phyloP scores from a whole-genome alignment of 2,329 filamentous ascomycete genomes.

The Dendryphion nanum region DNA sequence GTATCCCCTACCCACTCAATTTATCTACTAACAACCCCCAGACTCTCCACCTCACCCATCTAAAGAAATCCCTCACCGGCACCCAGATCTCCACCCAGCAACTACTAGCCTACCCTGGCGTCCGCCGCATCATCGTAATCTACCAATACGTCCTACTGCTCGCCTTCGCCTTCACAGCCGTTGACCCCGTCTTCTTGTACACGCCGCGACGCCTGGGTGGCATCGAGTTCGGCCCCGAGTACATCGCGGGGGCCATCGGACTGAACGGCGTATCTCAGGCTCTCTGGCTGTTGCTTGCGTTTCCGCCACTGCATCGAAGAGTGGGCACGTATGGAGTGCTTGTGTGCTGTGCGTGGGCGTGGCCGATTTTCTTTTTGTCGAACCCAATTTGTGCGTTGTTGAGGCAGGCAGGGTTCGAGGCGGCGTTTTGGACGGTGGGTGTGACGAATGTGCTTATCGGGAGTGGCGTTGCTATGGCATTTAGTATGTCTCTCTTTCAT shows the following conservation, averaged over 20 bases:
- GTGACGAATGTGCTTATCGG: conserved; percentile 53
- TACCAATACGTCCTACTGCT: conserved; percentile 68
- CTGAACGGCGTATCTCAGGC: conserved; percentile 66
- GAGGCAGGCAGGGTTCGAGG: no score
- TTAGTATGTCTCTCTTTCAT: conserved; percentile 51
- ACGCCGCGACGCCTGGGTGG: conserved; percentile 64
- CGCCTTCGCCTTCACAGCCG: conserved; percentile 69
- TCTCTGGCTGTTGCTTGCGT: conserved; percentile 67
- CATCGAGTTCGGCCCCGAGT: conserved; percentile 58
- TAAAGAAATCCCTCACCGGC: conserved; percentile 17
- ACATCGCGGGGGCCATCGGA: conserved; percentile 67
- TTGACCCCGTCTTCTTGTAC: conserved; percentile 68
- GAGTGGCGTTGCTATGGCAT: conserved; percentile 65
- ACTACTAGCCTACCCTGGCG: conserved; percentile 63
- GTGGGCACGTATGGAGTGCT: conserved; percentile 67
- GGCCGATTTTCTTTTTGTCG: conserved; percentile 62
- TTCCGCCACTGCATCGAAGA: conserved; percentile 65
- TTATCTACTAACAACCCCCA: conserved; percentile 2
- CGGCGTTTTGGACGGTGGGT: conserved; percentile 58
- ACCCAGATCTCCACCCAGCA: conserved; percentile 48
- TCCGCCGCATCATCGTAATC: conserved; percentile 63
- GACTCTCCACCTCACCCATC: conserved; percentile 31
- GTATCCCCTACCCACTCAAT: background rate
- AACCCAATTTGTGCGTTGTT: no score
- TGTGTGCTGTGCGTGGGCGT: conserved; percentile 55